phyloP scores from a whole-genome alignment of 2,329 filamentous ascomycete species.

The Pezicula carpinea region DNA sequence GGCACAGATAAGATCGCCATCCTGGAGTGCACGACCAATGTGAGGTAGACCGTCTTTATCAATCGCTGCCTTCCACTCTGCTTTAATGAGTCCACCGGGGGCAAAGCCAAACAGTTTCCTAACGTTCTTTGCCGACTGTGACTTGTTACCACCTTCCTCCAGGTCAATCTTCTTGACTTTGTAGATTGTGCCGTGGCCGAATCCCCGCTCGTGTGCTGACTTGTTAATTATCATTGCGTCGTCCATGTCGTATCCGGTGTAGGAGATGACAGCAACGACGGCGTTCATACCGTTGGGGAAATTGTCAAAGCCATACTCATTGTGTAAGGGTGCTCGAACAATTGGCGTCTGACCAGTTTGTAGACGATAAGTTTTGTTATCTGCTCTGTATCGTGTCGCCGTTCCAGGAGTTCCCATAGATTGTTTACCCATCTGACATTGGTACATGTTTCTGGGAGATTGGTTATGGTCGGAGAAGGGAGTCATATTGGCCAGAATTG shows the following conservation, averaged over 20 bases:
- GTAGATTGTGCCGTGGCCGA: conserved; percentile 94
- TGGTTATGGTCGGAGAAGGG: conserved; percentile 99
- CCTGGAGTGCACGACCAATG: conserved; percentile 70
- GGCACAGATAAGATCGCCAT: conserved; percentile 82
- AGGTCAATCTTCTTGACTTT: conserved; percentile 92
- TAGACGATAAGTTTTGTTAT: conserved; percentile 94
- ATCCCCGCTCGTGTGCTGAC: conserved; percentile 90
- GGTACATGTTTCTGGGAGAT: conserved; percentile 98
- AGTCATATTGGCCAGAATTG: conserved; percentile 97
- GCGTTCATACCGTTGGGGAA: conserved; percentile 96
- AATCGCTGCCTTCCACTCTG: conserved; percentile 65
- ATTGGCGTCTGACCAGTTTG: conserved; percentile 96
- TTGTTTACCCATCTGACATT: conserved; percentile 99
- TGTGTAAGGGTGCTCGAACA: conserved; percentile 87
- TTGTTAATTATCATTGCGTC: conserved; percentile 99
- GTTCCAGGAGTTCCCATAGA: conserved; percentile 96
- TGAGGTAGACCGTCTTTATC: conserved; percentile 85
- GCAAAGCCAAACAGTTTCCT: conserved; percentile 89
- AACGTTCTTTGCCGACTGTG: conserved; percentile 61
- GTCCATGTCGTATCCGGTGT: conserved; percentile 99
- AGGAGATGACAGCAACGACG: conserved; percentile 95
- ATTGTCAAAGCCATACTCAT: conserved; percentile 94
- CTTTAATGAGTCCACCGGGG: conserved; percentile 67
- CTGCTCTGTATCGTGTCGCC: conserved; percentile 78
- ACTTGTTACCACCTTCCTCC: conserved; percentile 68